Conservation (phyloP, 2,329 filamentous ascomycete genomes). For the Fusarium concolor region DNA sequence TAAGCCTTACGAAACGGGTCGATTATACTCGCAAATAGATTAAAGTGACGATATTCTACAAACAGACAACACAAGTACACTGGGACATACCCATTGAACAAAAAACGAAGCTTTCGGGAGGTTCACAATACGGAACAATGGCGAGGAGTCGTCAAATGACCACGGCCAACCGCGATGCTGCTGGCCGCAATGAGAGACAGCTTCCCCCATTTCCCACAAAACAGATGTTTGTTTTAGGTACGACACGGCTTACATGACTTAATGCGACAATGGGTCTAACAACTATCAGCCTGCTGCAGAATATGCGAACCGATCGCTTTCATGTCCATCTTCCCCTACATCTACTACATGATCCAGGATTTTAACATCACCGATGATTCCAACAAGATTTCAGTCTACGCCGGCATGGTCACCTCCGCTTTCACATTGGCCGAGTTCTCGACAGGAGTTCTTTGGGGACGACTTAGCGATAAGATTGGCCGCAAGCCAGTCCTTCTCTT, state of each 20-base stretch:
- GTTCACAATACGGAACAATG: constrained; percentile 41
- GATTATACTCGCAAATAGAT: constrained; percentile 18
- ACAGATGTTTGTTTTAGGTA: constrained; percentile 67
- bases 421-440: constrained; percentile 97
- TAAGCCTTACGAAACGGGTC: constrained; percentile 12
- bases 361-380: constrained; percentile 86
- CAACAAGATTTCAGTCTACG: constrained; percentile 88
- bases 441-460: constrained; percentile 92
- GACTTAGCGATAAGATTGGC: constrained; percentile 89
- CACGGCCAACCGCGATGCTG: constrained; percentile 41
- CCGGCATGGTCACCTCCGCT: constrained; percentile 94
- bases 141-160: constrained; percentile 45
- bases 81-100: constrained; percentile 4
- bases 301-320: constrained; percentile 99
- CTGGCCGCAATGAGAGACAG: constrained; percentile 38
- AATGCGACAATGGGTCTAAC: constrained; percentile 23
- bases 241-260: not conserved
- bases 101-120: constrained; percentile 18
- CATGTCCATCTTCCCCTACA: constrained; percentile 99
- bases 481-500: constrained; percentile 92
- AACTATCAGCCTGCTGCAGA: constrained; percentile 79
- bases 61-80: not conserved
- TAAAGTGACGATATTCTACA: not conserved
- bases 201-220: constrained; percentile 53
- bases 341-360: constrained; percentile 96